Evolutionary conservation across 176 grass and related monocot species (phyloP).

Genomic region (Zea mays): DNA sequence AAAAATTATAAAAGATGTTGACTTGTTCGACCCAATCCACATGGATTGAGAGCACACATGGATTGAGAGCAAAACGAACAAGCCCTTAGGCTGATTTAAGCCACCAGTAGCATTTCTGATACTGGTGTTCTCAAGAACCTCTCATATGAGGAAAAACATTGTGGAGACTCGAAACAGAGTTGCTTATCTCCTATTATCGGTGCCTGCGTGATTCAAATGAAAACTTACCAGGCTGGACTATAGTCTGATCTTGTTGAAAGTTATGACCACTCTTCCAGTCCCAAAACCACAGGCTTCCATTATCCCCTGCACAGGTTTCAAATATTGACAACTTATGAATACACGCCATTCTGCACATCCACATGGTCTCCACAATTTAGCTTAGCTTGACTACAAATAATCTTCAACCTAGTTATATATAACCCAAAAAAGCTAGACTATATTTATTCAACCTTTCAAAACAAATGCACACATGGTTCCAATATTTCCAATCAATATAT

Average conservation of each 20-base stretch:
- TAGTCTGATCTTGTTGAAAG: constrained; percentile 94
- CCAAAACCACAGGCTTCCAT: constrained; percentile 99
- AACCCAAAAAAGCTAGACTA: background rate
- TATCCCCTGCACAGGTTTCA: constrained; percentile 50
- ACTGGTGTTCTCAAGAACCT: background rate
- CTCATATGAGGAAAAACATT: background rate
- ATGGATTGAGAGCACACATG: no score
- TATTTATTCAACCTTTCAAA: background rate
- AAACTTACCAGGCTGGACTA: constrained; percentile 46
- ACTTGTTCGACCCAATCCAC: no score
- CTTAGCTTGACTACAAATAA: background rate
- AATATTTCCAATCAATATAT: background rate
- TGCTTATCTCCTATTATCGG: background rate
- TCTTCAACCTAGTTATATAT: background rate
- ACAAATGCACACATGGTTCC: background rate
- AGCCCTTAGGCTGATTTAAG: background rate
- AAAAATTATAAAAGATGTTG: no score
- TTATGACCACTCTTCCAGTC: constrained; percentile 99
- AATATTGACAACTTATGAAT: background rate
- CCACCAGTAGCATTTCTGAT: constrained; percentile 1
- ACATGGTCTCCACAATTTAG: background rate
- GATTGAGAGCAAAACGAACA: no score
- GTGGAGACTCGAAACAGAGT: background rate
- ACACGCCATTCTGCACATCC: background rate
- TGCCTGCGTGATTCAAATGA: background rate